Evolutionary conservation across 805 yeast species (phyloP).

Genomic region (Candida qinlingensis): DNA sequence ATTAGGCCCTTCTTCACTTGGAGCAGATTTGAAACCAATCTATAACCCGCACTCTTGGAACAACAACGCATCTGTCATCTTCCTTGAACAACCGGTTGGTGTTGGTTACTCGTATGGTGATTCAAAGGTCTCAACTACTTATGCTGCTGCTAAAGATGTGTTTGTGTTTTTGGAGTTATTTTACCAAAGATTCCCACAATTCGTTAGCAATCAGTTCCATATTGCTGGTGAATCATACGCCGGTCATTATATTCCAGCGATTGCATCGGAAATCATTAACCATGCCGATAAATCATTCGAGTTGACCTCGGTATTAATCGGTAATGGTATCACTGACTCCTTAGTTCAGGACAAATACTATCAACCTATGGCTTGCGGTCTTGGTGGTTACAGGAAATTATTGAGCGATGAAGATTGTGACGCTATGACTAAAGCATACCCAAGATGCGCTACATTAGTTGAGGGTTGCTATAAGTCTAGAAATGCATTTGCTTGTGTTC

Average conservation of each 20-base stretch:
- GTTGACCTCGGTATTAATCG: constrained; percentile 76
- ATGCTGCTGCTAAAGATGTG: constrained; percentile 84
- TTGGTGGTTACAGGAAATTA: constrained; percentile 78
- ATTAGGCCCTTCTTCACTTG: constrained; percentile 81
- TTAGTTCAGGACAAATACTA: constrained; percentile 72
- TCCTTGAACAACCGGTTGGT: constrained; percentile 89
- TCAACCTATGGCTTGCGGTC: constrained; percentile 92
- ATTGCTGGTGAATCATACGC: constrained; percentile 84
- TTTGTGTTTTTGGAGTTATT: constrained; percentile 78
- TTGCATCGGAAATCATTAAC: constrained; percentile 47
- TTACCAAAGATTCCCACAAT: constrained; percentile 78
- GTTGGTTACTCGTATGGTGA: constrained; percentile 86
- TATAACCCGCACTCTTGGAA: constrained; percentile 89
- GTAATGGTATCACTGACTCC: constrained; percentile 90
- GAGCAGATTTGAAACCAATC: constrained; percentile 58
- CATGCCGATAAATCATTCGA: constrained; percentile 50
- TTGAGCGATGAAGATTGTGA: constrained; percentile 66
- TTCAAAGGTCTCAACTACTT: constrained; percentile 58
- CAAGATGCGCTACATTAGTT: constrained; percentile 59
- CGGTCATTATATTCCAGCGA: constrained; percentile 76
- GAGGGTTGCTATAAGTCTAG: constrained; percentile 59
- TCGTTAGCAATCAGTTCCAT: constrained; percentile 54
- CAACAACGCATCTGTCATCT: constrained; percentile 81
- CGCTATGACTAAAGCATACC: constrained; percentile 53
- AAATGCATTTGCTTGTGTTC: constrained; percentile 71